These are phyloP conservation scores for Coccomyxa sp. DNA, from an alignment of 139 green algal genomes.

Conservation along the genomic window DNA sequence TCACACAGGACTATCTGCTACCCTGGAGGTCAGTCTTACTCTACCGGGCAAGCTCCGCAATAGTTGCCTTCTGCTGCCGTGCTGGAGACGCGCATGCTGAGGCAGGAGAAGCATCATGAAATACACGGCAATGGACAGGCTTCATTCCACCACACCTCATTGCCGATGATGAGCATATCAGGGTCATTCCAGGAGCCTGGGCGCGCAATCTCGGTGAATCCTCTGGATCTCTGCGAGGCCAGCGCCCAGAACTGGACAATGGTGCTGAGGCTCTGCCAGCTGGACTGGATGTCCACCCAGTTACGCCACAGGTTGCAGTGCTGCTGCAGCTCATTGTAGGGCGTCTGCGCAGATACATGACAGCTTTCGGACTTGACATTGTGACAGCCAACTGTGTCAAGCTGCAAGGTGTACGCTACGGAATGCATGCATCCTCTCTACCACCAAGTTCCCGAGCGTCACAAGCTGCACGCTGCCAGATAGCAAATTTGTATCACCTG, in stretches of 20 bases:
- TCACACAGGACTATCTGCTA: no score
- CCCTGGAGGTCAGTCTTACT: no score
- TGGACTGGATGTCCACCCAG: slow-evolving; percentile 7
- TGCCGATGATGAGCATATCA: slow-evolving; percentile 21
- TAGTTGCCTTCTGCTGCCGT: no score
- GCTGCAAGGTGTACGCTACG: no score
- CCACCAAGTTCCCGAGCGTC: no score
- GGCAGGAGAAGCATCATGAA: no score
- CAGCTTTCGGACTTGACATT: no score
- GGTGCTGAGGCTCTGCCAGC: neutral
- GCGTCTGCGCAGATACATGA: neutral
- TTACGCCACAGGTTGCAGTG: slow-evolving; percentile 14
- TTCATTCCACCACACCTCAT: slow-evolving; percentile 1
- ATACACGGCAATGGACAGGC: no score
- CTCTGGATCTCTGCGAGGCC: neutral
- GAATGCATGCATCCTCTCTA: no score
- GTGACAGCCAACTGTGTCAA: neutral
- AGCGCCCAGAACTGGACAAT: slow-evolving; percentile 9
- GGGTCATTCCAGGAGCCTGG: slow-evolving; percentile 12
- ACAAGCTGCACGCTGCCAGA: neutral
- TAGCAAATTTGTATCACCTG: neutral
- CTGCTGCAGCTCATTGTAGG: slow-evolving; percentile 4
- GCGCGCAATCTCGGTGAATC: slow-evolving; percentile 4
- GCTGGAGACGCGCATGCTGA: no score
- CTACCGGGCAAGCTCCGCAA: no score